Evolutionary conservation across 345 rosid genomes (phyloP), one percentile per base, ranked within the genome.

Genomic region (Euphorbia tirucalli): DNA sequence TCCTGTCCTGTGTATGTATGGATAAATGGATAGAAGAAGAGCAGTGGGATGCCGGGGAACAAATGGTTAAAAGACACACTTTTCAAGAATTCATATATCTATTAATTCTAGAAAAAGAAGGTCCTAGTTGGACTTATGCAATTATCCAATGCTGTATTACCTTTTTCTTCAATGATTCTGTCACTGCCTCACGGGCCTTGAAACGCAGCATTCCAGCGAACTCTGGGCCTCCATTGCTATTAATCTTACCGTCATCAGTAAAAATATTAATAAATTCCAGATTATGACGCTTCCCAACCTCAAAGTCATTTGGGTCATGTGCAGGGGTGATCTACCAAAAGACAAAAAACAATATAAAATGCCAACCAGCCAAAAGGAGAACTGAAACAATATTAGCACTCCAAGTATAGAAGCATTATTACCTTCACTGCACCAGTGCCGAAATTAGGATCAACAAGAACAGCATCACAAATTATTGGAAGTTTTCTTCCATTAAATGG

Each of bases 391-490:
- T 35, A 65, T 52, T 48, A 72, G 43, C 55, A 74, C 74, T 69
- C 46, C 35, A 32, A 37, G 74, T 49, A 61, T 67, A 16, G 71
- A n/a, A 10, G 43, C n/a, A 41, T 49, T 5, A 28, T 63, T 78
- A 90, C 97, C 98, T 95, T 95, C 59, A 95, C 99, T 78, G 96
- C 96, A 71, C 99, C 99, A 76, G 99, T 95, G 63, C 99, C 98
- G 76, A 95, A 95, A 7, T 63, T 82, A 4, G 90, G 97, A 86
- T 89, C 97, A 74, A 95, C 98, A 70, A 95, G 93, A 61, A 80
- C 75, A 41, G 81, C 83, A 82, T 95, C 99, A 75, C 96, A 86
- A 58, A 95, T 72, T 49, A 95, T 85, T 13, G 88, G 98, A 63
- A 90, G 86, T 78, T 83, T 95, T 69, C 98, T 85, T 71, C 97